Percentiles rank a stretch among this genome's conserved stretches.
Evolutionary conservation across 2,329 filamentous ascomycete species (phyloP).

Genomic region (Ascochyta fabae): DNA sequence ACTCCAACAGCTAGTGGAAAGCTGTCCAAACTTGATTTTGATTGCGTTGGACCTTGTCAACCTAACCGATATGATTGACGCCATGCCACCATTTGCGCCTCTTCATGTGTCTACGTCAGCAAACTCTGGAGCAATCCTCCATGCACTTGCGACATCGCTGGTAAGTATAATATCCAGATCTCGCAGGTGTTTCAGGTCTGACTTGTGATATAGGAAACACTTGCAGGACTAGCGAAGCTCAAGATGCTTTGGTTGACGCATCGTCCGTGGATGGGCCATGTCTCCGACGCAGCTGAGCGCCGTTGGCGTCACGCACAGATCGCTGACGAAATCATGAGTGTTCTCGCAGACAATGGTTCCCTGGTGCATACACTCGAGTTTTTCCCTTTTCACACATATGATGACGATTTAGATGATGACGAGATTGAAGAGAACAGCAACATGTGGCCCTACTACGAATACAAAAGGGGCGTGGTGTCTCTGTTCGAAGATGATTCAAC

Average conservation of each 20-base stretch:
- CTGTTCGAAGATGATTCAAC: not conserved
- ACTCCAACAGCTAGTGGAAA: not conserved
- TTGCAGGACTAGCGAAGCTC: not conserved
- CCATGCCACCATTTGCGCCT: not conserved
- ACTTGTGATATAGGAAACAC: not conserved
- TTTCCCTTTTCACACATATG: no score
- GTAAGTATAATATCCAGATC: not conserved
- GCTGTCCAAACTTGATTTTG: not conserved
- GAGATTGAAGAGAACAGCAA: not conserved
- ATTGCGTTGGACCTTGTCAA: not conserved
- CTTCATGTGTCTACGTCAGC: not conserved
- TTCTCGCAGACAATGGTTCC: not conserved
- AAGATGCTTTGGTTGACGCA: not conserved
- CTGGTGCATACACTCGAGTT: not conserved
- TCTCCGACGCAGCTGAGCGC: not conserved
- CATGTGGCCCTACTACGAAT: not conserved
- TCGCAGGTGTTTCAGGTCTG: not conserved
- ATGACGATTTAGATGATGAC: no score
- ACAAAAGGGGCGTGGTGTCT: not conserved
- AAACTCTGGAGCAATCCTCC: not conserved
- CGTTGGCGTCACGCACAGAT: not conserved
- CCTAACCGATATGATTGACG: not conserved
- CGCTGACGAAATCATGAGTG: not conserved
- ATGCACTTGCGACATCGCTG: not conserved
- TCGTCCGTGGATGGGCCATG: not conserved